Evolutionary conservation across 2,329 filamentous ascomycete genomes (phyloP).

Genomic region (Pseudogymnoascus sp.): DNA sequence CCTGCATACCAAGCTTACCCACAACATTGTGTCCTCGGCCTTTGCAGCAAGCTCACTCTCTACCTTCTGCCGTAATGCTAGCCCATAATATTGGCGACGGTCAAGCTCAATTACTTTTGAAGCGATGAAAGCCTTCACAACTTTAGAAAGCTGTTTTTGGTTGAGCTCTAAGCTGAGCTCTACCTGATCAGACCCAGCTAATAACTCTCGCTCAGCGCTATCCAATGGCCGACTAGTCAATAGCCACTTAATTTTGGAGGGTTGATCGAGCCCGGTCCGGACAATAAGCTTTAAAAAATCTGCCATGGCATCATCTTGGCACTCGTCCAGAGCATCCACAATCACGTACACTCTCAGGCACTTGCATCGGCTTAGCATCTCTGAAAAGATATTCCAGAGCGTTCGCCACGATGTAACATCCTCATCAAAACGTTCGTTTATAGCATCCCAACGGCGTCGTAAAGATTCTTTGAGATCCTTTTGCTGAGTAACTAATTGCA

Average conservation of each 20-base stretch:
- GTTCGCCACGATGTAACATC: slow-evolving; percentile 8
- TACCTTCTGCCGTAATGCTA: slow-evolving; percentile 13
- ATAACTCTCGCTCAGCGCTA: slow-evolving; percentile 19
- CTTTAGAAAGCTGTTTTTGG: slow-evolving; percentile 16
- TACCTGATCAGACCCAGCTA: slow-evolving; percentile 21
- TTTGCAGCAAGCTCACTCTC: slow-evolving; percentile 13
- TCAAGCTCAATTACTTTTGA: slow-evolving; percentile 20
- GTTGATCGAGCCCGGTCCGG: slow-evolving; percentile 17
- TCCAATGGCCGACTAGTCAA: slow-evolving; percentile 27
- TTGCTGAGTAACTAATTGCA: not conserved
- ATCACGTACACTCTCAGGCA: slow-evolving; percentile 15
- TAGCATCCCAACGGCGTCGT: slow-evolving; percentile 8
- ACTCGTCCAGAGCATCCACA: slow-evolving; percentile 19
- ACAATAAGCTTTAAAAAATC: slow-evolving; percentile 13
- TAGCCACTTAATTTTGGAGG: slow-evolving; percentile 26
- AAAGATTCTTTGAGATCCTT: not conserved
- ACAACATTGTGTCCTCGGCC: slow-evolving; percentile 24
- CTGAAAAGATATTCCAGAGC: slow-evolving; percentile 12
- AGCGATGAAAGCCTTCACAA: slow-evolving; percentile 20
- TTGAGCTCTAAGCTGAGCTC: slow-evolving; percentile 20
- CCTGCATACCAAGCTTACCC: slow-evolving; percentile 27
- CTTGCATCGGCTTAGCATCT: slow-evolving; percentile 11
- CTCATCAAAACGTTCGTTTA: not conserved
- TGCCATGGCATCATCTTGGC: slow-evolving; percentile 9
- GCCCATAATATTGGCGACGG: slow-evolving; percentile 15